These are phyloP conservation scores for Phytophthora melonis DNA, from an alignment of 352 stramenopile species.

Conservation along the genomic window DNA sequence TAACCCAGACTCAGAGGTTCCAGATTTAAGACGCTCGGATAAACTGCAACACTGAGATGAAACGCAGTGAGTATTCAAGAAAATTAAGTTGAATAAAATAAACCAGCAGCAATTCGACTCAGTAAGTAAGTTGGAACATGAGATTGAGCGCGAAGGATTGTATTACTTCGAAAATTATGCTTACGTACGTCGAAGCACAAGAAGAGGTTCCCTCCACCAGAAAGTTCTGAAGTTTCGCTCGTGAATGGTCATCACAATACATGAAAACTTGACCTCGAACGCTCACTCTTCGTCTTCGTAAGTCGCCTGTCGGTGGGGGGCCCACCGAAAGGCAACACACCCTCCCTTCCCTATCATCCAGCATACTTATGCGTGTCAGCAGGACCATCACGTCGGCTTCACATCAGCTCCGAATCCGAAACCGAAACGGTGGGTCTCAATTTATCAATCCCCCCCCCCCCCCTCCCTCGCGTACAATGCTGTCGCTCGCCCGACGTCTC, in stretches of 20 bases:
- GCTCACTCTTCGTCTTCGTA: no score
- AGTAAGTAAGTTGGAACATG: no score
- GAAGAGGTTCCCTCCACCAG: no score
- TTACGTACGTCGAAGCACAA: no score
- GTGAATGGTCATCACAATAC: no score
- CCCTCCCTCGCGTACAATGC: background rate
- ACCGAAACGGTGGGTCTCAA: constrained; percentile 1
- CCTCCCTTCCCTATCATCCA: background rate
- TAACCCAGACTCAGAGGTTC: background rate
- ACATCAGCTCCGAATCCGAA: background rate
- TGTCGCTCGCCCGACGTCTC: background rate
- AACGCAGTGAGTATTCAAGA: background rate
- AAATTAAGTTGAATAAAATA: background rate
- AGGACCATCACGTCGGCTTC: background rate
- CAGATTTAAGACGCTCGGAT: background rate
- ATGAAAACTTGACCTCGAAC: no score
- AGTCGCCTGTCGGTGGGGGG: background rate
- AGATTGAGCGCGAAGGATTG: no score
- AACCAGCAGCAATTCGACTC: background rate
- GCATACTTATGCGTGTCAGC: constrained; percentile 5
- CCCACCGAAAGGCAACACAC: background rate
- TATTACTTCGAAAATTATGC: background rate
- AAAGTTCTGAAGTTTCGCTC: no score
- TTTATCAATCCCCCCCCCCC: background rate
- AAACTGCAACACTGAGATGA: background rate